Conservation (phyloP, 257 asterid genomes). For the Fraxinus quadrangulata region DNA sequence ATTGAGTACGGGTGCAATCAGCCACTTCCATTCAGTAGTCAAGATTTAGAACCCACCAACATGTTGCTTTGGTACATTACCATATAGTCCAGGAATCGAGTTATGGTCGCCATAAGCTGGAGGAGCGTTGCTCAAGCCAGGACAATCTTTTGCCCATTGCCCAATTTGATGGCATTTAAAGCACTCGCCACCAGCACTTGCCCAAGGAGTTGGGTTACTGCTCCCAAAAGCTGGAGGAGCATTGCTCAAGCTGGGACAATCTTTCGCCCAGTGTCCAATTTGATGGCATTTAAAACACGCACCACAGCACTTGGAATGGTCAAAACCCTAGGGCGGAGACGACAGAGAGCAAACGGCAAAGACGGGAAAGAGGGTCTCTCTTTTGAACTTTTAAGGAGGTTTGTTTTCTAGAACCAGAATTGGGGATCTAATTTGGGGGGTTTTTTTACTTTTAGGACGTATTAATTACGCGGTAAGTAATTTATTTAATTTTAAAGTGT, state of each 20-base stretch:
- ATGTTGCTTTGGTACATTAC: conserved; percentile 57
- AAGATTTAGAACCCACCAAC: conserved; percentile 70
- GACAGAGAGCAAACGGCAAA: too few species aligned
- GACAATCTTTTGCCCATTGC: conserved; percentile 91
- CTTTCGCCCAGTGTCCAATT: conserved; percentile 81
- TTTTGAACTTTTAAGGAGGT: too few species aligned
- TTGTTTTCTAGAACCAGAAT: too few species aligned
- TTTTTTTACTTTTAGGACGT: too few species aligned
- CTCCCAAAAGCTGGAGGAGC: conserved; percentile 60
- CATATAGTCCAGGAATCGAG: conserved; percentile 56
- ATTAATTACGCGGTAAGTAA: too few species aligned
- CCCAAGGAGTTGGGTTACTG: conserved; percentile 36
- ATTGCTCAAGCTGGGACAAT: conserved; percentile 59
- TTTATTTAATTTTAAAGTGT: too few species aligned
- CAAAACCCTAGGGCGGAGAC: too few species aligned
- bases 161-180: conserved; percentile 80
- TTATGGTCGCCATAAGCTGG: conserved; percentile 55
- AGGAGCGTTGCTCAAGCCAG: conserved; percentile 46
- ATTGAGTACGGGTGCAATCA: not conserved
- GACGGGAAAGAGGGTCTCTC: too few species aligned
- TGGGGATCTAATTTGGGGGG: too few species aligned
- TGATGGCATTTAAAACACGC: conserved; percentile 88
- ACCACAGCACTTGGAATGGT: conserved; percentile 30
- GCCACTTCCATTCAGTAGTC: not conserved
- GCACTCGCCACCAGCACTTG: conserved; percentile 61